Evolutionary conservation across 2,329 filamentous ascomycete genomes (phyloP).

Genomic region (Trematosphaeria pertusa): DNA sequence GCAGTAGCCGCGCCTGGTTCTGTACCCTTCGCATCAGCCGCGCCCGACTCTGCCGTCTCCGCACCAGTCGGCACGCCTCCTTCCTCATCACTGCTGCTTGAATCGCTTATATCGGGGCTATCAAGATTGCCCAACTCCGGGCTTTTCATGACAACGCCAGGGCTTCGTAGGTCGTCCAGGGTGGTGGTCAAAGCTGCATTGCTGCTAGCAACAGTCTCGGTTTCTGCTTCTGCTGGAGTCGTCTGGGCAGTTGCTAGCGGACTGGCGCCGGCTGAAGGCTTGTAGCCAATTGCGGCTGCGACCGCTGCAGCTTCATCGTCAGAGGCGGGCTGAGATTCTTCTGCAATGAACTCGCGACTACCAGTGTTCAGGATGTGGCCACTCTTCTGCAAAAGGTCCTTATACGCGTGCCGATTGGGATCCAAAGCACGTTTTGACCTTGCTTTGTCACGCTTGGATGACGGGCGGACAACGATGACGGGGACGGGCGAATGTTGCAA

Average conservation of each 20-base stretch:
- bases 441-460: slow-evolving; percentile 87
- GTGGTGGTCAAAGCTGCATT: no score
- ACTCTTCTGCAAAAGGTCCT: slow-evolving; percentile 75
- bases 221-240: slow-evolving; percentile 21
- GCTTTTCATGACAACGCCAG: slow-evolving; percentile 49
- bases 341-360: slow-evolving; percentile 51
- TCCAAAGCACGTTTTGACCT: slow-evolving; percentile 84
- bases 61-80: slow-evolving; percentile 28
- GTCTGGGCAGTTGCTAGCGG: slow-evolving; percentile 38
- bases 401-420: slow-evolving; percentile 76
- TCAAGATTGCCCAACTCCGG: slow-evolving; percentile 49
- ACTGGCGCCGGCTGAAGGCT: slow-evolving; percentile 35
- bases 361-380: slow-evolving; percentile 61
- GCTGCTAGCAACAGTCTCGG: slow-evolving; percentile 19
- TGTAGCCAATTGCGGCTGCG: slow-evolving; percentile 56
- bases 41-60: slow-evolving; percentile 7
- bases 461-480: slow-evolving; percentile 88
- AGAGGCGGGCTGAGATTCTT: slow-evolving; percentile 38
- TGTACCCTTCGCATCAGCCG: no score
- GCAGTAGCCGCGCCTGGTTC: no score
- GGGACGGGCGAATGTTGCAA: slow-evolving; percentile 92
- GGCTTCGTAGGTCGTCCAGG: slow-evolving; percentile 36
- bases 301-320: slow-evolving; percentile 60
- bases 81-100: slow-evolving; percentile 43
- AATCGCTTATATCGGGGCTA: slow-evolving; percentile 46